Evolutionary conservation across 179 eudicot species (phyloP), one percentile per base, ranked within the genome.

Genomic region (Dionaea muscipula): DNA sequence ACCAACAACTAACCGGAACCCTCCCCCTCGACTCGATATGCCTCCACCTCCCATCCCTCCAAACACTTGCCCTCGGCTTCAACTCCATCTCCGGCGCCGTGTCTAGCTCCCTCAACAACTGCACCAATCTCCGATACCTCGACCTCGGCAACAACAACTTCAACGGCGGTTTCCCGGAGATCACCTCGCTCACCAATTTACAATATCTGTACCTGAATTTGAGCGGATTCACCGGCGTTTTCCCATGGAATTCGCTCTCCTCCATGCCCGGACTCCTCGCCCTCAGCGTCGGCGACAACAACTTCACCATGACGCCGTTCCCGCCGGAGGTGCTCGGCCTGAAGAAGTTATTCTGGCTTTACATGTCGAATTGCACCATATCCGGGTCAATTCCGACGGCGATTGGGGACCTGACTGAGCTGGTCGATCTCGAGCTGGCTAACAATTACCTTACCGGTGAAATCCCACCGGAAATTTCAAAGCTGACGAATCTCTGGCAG

Each of bases 201-300:
- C 52, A 51, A n/a, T 64, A 72, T 37, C 55, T 89, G 23, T 72
- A 83, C 37, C 2, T 81, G 19, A 85, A 85, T 27, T 16, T 2
- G 13, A 89, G 78, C 45, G 80, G 89, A 0, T 67, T 86, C 61
- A 39, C 84, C 0, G 95, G 89, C 2, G 28, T 53, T n/a, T 81
- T 86, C 13, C 95, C 89, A 0, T 89, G 88, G 93, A 56, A 63
- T 25, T 86, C 89, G 4, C 62, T 89, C 0, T 22, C 49, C 0
- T 74, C 67, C n/a, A 72, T 89, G 80, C 65, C 74, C 1, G 59
- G 61, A 9, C 68, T 89, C n/a, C 51, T 65, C 1, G 73, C 28
- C 0, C 55, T 89, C 14, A 77, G 93, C 49, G 38, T 89, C 17
- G 97, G 97, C 2, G 95, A 89, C 43, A 89, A 89, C 58, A 64